Base-by-base conservation (phyloP, 2,329 filamentous ascomycete genomes). In the Aspergillus terreus region DNA sequence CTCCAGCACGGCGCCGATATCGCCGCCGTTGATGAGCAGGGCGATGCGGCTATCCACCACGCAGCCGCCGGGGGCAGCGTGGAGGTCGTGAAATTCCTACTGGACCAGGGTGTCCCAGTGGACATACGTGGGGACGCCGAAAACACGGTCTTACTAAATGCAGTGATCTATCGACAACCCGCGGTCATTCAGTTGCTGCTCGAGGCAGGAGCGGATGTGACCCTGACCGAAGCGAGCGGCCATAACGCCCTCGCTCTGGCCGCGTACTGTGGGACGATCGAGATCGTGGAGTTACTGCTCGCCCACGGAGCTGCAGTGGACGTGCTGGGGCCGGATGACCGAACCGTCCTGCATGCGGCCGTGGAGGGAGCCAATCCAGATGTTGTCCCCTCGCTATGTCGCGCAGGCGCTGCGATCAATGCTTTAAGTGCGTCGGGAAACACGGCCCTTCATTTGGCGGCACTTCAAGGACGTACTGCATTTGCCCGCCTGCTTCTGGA, bases 41-140 rank as follows among this genome's bases (percentile, higher is more conserved):
- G 44, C 15, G 44, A 46, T 35, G 15, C 27, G 44, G 15, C 44
- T 4, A 46, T 46, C 44, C 44, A 46, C 25, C 25, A 49, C 41
- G 38, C 47, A 14, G 30, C 32, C 15, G 41, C 17, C 40, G 47
- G 14, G 27, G 47, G 47, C 19, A 42, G 32, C 23, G 47, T 35
- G 14, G 15, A 36, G n/a, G 41, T 49, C 11, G 47, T 49, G 19
- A 35, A 33, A 6, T 36, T 45, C 6, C 10, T 49, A 30, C 12
- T 49, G 27, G 17, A 25, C 1, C 25, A 36, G 2, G 47, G 47
- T 1, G 33, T 49, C 35, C 35, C 35, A 6, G 35, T 38, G 35
- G 35, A 38, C 35, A 4, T 38, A 6, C 35, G 35, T 4, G 35
- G 35, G 14, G 32, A 46, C 10, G 44, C 15, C 3, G 25, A 46